phyloP scores from a whole-genome alignment of 2,329 filamentous ascomycete genomes.

The Claviceps paspali region DNA sequence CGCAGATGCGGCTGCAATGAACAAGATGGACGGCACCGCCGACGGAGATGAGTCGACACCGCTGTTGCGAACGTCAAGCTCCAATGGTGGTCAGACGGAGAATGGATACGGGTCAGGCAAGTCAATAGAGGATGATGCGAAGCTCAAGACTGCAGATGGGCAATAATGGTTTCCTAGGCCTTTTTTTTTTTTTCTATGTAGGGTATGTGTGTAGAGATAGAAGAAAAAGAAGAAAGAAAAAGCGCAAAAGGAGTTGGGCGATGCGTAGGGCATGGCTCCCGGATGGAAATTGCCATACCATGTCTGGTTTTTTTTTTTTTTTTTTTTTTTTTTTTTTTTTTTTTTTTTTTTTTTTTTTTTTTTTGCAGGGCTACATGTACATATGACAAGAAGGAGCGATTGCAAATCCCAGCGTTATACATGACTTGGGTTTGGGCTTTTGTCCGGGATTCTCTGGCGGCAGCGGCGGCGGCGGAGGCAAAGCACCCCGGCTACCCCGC shows the following conservation, averaged over 20 bases:
- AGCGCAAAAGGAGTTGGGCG: too few species aligned
- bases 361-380: neutral
- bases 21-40: neutral
- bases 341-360: neutral
- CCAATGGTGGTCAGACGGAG: constrained; percentile 5
- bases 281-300: neutral
- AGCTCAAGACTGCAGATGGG: neutral
- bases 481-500: too few species aligned
- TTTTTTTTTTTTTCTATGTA: neutral
- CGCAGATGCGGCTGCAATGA: constrained; percentile 3
- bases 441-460: too few species aligned
- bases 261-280: neutral
- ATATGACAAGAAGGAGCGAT: neutral
- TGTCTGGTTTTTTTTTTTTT: neutral
- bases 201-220: too few species aligned
- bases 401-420: too few species aligned
- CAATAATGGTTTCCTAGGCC: neutral
- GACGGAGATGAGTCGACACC: constrained; percentile 8
- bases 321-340: neutral
- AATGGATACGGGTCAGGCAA: constrained; percentile 7
- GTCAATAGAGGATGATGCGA: constrained; percentile 3
- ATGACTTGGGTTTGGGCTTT: too few species aligned
- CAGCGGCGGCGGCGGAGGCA: too few species aligned
- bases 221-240: too few species aligned
- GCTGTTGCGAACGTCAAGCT: constrained; percentile 3